Base-by-base conservation (phyloP, 345 rosid genomes). In the Eutrema yunnanense region DNA sequence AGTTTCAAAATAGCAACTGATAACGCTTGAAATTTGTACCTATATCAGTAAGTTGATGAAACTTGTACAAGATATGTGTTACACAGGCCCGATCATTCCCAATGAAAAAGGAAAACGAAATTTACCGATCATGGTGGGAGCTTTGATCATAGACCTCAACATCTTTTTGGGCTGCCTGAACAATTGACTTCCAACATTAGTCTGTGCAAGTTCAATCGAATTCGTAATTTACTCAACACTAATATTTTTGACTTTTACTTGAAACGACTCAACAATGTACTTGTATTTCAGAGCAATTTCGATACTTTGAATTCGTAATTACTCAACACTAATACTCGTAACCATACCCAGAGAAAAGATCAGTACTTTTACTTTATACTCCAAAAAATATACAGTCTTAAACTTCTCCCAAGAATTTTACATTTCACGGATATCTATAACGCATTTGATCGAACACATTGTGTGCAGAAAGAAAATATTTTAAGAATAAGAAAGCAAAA, bases 111-210 rank as follows among this genome's bases (percentile, higher is more conserved):
- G n/a, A 16, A 49, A 42, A 58, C 42, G 8, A 14, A 57, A 26
- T 33, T 55, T 78, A 91, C 96, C 91, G 80, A 89, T 94, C 90
- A 86, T 86, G 40, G 90, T 84, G 41, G 92, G 87, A 62, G 91
- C 92, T 72, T 89, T 91, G 67, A 95, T 88, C 38, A 91, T 91
- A 6, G 96, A 73, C 63, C 82, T 89, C 16, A 93, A 87, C 65
- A 82, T 90, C 79, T 89, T 90, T 27, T 22, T 84, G 82, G 88
- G 61, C 86, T 60, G 86, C 96, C 97, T 93, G 88, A 51, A 37
- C 40, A 56, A 36, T 46, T 33, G 16, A 29, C 11, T 22, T 62
- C 36, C 14, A 9, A 29, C 49, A 33, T 55, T 55, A 68, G 32
- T 69, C 16, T 59, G 9, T 38, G 10, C 44, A 49, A 67, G 46